Evolutionary conservation across 371 early-diverging fungal species (phyloP), one percentile per base, ranked within the genome.

Genomic region (Gilbertella persicaria): DNA sequence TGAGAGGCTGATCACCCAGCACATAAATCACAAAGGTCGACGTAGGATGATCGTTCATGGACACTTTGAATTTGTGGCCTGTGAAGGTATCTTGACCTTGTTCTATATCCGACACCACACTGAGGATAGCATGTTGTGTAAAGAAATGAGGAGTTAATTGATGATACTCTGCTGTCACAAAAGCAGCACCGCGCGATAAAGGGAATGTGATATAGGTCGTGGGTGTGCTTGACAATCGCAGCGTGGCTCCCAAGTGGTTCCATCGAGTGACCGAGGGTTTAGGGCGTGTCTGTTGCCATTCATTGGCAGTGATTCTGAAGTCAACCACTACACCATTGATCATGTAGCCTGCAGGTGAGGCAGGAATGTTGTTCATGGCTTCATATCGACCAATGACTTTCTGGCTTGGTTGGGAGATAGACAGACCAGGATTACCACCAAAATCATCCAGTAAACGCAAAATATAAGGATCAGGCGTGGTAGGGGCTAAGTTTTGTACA

Each of bases 61-160:
- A 42, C 3, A 78, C 28, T 43, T 69, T 70, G 57, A 75, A 72
- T 46, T 73, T 72, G 10, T 24, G 23, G 13, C 71, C 73, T 3
- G 64, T 36, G 37, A 55, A 71, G 5, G 45, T 39, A 25, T 59
- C 53, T 13, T 44, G 36, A 3, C 45, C 47, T 0, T 47, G n/a
- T 2, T n/a, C 38, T 6, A 46, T 40, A 20, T 62, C 66, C 1
- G 63, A 55, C 1, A 53, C 50, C 7, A 74, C 33, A n/a, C 30
- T 46, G 21, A 71, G 52, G n/a, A 72, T 72, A 3, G 71, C 73
- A 55, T 74, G 72, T 33, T 78, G 75, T 7, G 70, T 70, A 55
- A 58, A 79, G 33, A 83, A 67, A 16, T 71, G 69, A 7, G 84
- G 84, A 1, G 84, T 80, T 47, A 83, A 45, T 28, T 58, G 35